These are phyloP conservation scores for Nannizzia gypsea DNA, from an alignment of 2,329 filamentous ascomycete genomes.

Conservation along the genomic window DNA sequence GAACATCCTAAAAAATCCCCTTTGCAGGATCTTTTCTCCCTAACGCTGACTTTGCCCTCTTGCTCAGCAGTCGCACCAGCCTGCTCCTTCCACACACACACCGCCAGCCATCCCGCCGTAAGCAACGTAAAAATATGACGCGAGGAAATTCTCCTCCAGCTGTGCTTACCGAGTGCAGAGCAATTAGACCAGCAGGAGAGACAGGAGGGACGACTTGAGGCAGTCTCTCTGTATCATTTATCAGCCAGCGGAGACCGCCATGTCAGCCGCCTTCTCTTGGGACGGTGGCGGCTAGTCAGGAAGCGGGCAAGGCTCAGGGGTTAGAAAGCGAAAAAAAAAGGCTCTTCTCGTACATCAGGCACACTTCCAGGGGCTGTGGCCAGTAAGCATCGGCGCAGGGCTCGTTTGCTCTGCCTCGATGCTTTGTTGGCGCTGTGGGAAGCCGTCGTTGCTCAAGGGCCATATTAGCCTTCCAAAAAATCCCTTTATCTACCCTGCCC, in stretches of 20 bases:
- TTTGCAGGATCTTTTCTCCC: not conserved
- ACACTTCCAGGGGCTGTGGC: not conserved
- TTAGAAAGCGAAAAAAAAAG: not conserved
- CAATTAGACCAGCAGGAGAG: not conserved
- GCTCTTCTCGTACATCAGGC: not conserved
- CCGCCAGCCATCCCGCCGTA: not conserved
- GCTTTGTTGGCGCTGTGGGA: not conserved
- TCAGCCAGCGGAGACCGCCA: not conserved
- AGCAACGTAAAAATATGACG: not conserved
- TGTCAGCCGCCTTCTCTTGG: not conserved
- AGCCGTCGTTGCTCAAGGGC: not conserved
- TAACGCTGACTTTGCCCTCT: not conserved
- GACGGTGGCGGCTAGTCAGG: not conserved
- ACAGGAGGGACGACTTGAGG: not conserved
- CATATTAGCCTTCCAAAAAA: not conserved
- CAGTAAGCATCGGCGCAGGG: not conserved
- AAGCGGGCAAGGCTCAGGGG: not conserved
- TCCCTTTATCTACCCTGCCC: slow-evolving; percentile 3
- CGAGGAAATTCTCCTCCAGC: not conserved
- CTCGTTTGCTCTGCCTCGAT: not conserved
- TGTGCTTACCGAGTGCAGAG: not conserved
- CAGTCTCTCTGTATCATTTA: too few relatives aligned
- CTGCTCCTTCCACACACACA: too few relatives aligned
- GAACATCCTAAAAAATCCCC: not conserved
- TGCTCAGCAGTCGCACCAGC: not conserved